Base-by-base conservation (phyloP, 2,329 filamentous ascomycete species). In the Colletotrichum sp. region DNA sequence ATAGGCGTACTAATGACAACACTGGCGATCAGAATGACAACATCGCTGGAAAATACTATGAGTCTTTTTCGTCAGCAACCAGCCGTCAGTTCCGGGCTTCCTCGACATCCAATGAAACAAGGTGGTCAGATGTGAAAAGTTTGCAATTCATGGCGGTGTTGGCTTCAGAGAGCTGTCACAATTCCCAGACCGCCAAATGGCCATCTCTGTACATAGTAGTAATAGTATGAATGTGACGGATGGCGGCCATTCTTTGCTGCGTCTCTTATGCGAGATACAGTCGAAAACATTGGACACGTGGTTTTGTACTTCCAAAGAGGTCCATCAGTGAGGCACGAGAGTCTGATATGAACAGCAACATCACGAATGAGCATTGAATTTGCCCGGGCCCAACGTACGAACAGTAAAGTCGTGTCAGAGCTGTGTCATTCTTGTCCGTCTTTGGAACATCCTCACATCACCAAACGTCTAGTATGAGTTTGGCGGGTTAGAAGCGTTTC, bases 91-190 rank as follows among this genome's bases (percentile, higher is more conserved):
- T 43, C 38, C 38, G 38, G 38, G 9, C 38, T 18, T 43, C 16
- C 3, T 43, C 38, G 38, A n/a, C 38, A n/a, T 43, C 38, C 38
- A n/a, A n/a, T 43, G 16, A 16, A 43, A 43, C 3, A n/a, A 43
- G 38, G 9, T 3, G 38, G 38, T 43, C 38, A 43, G n/a, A 43
- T 1, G 38, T n/a, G 38, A 6, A 43, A 11, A 43, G 4, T 4
- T 2, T 43, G 0, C 5, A 18, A 43, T 43, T 43, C 1, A 43
- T 43, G 18, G 3, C n/a, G 5, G n/a, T 4, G 1, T 11, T 43
- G 8, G 16, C 18, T 43, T 43, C 38, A 43, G 0, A 9, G 5
- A 43, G 38, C 38, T 11, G 38, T 43, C 38, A 0, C 38, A 0
- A 2, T 43, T 43, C 18, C 38, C 16, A 11, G 16, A 43, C 38